Evolutionary conservation across 1,139 yeast species (phyloP).

Genomic region (Suhomyces bribrorum): DNA sequence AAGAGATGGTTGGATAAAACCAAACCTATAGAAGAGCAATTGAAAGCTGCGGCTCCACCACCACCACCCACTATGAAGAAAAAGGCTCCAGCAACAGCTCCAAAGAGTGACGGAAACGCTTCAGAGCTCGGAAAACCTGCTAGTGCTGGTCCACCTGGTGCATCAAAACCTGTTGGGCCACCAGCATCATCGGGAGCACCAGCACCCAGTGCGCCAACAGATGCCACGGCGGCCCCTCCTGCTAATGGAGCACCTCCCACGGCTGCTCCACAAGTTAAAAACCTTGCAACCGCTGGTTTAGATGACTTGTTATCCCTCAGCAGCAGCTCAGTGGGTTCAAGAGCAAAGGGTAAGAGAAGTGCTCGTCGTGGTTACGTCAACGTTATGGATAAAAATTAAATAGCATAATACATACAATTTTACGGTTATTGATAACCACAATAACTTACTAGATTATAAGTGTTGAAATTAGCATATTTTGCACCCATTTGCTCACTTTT

Average conservation of each 20-base stretch:
- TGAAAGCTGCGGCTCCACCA: constrained; percentile 60
- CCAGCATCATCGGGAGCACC: constrained; percentile 13
- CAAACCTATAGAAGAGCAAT: constrained; percentile 69
- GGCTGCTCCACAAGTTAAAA: constrained; percentile 16
- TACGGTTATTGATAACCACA: too few species aligned
- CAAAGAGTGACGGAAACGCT: constrained; percentile 13
- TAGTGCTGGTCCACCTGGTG: constrained; percentile 1
- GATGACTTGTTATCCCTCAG: constrained; percentile 67
- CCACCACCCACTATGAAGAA: constrained; percentile 67
- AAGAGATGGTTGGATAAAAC: constrained; percentile 85
- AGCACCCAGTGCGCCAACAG: constrained; percentile 10
- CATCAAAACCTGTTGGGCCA: constrained; percentile 4
- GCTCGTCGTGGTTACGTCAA: constrained; percentile 76
- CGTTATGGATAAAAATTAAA: constrained; percentile 53
- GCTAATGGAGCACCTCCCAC: constrained; percentile 16
- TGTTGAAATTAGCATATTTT: too few species aligned
- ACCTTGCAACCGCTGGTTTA: constrained; percentile 53
- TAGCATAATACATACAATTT: background rate
- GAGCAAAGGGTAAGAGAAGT: constrained; percentile 63
- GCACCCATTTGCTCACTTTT: too few species aligned
- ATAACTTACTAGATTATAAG: too few species aligned
- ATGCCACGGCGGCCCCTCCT: constrained; percentile 13
- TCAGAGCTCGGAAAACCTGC: constrained; percentile 5
- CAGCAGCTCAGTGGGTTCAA: constrained; percentile 39
- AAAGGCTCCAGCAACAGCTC: constrained; percentile 7